Percentiles rank a stretch among this genome's conserved stretches.
Evolutionary conservation across 805 yeast species (phyloP).

Genomic region (Henningerozyma blattae): DNA sequence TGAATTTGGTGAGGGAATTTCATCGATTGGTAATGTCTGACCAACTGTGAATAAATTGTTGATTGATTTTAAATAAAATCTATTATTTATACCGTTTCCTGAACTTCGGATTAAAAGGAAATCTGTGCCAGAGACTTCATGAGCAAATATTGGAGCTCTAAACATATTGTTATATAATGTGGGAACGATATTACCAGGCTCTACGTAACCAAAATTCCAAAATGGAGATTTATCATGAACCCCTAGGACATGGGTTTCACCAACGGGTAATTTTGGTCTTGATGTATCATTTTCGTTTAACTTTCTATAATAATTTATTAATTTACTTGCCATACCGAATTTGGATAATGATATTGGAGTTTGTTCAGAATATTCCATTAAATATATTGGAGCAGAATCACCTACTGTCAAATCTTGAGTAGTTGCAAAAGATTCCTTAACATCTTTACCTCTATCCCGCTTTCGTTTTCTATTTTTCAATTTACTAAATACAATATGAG

Average conservation of each 20-base stretch:
- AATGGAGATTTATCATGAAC: constrained; percentile 93
- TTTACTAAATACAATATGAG: constrained; percentile 63
- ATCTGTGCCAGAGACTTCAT: constrained; percentile 68
- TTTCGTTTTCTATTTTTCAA: constrained; percentile 72
- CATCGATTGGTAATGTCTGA: constrained; percentile 84
- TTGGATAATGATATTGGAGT: constrained; percentile 70
- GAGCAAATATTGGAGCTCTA: constrained; percentile 87
- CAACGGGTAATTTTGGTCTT: constrained; percentile 79
- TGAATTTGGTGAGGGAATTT: constrained; percentile 95
- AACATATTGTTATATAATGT: constrained; percentile 84
- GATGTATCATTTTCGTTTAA: constrained; percentile 65
- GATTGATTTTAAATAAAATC: constrained; percentile 56
- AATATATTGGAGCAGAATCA: constrained; percentile 65
- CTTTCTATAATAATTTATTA: constrained; percentile 87
- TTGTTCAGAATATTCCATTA: constrained; percentile 87
- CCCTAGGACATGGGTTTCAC: constrained; percentile 94
- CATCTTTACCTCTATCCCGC: constrained; percentile 76
- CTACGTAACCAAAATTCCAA: constrained; percentile 97
- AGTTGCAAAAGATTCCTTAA: constrained; percentile 57
- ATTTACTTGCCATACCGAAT: constrained; percentile 91
- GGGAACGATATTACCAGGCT: constrained; percentile 87
- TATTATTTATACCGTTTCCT: constrained; percentile 64
- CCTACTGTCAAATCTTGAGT: constrained; percentile 73
- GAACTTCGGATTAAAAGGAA: constrained; percentile 70
- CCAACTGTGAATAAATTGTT: constrained; percentile 79